Evolutionary conservation across 768 basidiomycete genomes (phyloP), one percentile per base, ranked within the genome.

Genomic region (Lactarius tabidus): DNA sequence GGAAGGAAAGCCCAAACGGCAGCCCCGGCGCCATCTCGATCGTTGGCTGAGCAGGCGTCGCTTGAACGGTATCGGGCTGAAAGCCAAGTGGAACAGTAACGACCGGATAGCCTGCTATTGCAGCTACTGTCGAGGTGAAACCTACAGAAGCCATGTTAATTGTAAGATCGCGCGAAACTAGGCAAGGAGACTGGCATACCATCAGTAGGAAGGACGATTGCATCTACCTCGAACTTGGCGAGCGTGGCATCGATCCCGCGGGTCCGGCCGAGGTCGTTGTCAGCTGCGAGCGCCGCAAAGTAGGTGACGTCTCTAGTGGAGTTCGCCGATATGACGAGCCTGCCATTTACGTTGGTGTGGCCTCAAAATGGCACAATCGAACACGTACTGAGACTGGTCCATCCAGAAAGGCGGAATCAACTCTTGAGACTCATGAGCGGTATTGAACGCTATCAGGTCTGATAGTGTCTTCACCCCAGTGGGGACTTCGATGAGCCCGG

Each of bases 401-500:
- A 71, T 74, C 59, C 77, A 72, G 68, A 72, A 78, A 8, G 78
- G 75, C 28, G 73, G 70, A 12, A 73, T 69, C 18, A 77, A 72
- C 70, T 88, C 87, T 36, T 84, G 77, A 7, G 76, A 74, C 9
- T 81, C 77, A 65, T 89, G 79, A 15, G 78, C 79, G 31, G 78
- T 76, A 68, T 89, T 80, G 74, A 87, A 88, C n/a, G 72, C 73
- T 53, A 88, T 87, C 62, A 88, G 64, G 66, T 86, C 84, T 4
- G 81, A 83, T 1, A 88, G 79, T 51, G 72, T 81, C 35, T 79
- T 78, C 28, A 88, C 82, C 5, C 84, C 84, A 1, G 84, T 79
- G 0, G 87, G 87, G 43, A 85, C 84, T 51, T 81, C 71, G 18
- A 82, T 64, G 10, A 88, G 75, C 2, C 70, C 76, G 28, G 78